These are phyloP conservation scores for Zoysia pacifica DNA, from an alignment of 176 grass and related monocot genomes.

Conservation along the genomic window DNA sequence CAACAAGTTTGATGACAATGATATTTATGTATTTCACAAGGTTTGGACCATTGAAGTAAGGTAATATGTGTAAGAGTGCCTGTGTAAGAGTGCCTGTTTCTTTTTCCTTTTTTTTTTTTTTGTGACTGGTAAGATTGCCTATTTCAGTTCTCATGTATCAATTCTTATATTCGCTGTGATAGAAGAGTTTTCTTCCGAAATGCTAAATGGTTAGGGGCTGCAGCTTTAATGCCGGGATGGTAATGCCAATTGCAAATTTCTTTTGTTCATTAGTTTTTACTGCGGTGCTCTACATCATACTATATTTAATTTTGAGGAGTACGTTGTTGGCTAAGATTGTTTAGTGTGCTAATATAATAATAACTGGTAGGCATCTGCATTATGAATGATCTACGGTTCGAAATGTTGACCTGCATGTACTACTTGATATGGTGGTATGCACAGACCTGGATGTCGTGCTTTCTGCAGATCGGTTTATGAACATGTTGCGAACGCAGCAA, in stretches of 20 bases:
- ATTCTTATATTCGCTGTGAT: too few species aligned
- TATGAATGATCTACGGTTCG: not conserved
- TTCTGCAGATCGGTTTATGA: not conserved
- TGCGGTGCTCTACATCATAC: not conserved
- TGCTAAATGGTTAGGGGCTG: not conserved
- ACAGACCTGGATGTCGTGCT: not conserved
- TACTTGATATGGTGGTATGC: not conserved
- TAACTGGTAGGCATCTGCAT: not conserved
- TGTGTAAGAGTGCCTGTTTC: not conserved
- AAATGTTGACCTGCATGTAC: not conserved
- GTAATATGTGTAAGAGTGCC: constrained; percentile 1
- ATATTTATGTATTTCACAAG: not conserved
- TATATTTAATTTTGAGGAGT: not conserved
- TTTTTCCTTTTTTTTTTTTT: too few species aligned
- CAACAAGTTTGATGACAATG: not conserved
- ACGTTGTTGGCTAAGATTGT: not conserved
- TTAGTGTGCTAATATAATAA: not conserved
- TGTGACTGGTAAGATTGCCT: too few species aligned
- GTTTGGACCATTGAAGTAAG: not conserved
- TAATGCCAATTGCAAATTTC: too few species aligned
- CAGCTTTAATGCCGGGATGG: too few species aligned
- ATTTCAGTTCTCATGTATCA: too few species aligned
- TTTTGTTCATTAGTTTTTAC: not conserved
- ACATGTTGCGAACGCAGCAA: not conserved
- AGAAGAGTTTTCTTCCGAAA: too few species aligned